Evolutionary conservation across 352 stramenopile genomes (phyloP).

Genomic region (Pythium sukuiense): DNA sequence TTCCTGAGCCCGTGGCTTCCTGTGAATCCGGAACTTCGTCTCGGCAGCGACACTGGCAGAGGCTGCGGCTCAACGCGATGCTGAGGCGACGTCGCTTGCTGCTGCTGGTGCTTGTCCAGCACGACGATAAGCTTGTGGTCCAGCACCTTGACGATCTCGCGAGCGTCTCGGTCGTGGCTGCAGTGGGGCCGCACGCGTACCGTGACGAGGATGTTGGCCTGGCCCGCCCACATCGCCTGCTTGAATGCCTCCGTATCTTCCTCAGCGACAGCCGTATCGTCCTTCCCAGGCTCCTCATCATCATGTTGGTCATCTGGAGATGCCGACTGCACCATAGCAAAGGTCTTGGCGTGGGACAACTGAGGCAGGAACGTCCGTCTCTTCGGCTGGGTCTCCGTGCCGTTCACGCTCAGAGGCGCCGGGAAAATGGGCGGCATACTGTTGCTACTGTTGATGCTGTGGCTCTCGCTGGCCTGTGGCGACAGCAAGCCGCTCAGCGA

Average conservation of each 20-base stretch:
- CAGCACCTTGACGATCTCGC: slow-evolving; percentile 83
- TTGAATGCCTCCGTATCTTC: slow-evolving; percentile 63
- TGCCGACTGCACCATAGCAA: slow-evolving; percentile 21
- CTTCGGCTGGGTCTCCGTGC: slow-evolving; percentile 3
- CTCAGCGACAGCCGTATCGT: not conserved
- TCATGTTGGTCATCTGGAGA: slow-evolving; percentile 12
- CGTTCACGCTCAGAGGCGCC: slow-evolving; percentile 8
- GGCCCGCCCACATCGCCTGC: slow-evolving; percentile 83
- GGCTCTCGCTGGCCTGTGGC: not conserved
- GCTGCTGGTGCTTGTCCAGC: slow-evolving; percentile 44
- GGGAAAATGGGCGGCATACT: slow-evolving; percentile 26
- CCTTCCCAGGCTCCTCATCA: not conserved
- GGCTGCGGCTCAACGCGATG: slow-evolving; percentile 4
- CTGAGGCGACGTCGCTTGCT: not conserved
- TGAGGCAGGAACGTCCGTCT: slow-evolving; percentile 31
- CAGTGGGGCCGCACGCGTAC: slow-evolving; percentile 85
- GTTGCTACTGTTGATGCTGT: not conserved
- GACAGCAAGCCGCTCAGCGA: slow-evolving; percentile 5
- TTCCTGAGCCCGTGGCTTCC: slow-evolving; percentile 34
- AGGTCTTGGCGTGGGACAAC: slow-evolving; percentile 22
- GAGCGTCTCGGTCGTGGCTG: slow-evolving; percentile 65
- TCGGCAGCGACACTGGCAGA: not conserved
- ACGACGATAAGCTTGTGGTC: slow-evolving; percentile 86
- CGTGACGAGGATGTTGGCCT: slow-evolving; percentile 88
- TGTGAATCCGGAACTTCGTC: slow-evolving; percentile 20